Conservation (phyloP, 805 yeast species). For the Candida saitoana region DNA sequence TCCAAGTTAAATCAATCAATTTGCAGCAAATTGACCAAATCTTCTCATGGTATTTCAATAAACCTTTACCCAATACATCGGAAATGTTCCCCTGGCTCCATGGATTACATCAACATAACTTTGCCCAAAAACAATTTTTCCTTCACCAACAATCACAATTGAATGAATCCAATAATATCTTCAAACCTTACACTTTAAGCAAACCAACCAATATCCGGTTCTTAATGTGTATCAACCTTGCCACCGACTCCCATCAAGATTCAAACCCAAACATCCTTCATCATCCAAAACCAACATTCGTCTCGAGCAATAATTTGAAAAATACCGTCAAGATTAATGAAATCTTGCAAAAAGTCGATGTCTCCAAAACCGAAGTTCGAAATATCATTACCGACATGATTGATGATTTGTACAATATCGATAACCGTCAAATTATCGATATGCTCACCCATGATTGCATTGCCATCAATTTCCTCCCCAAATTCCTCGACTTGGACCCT, state of each 20-base stretch:
- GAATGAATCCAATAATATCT: slow-evolving; percentile 7
- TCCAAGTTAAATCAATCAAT: slow-evolving; percentile 14
- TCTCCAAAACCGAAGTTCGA: slow-evolving; percentile 33
- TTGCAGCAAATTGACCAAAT: slow-evolving; percentile 15
- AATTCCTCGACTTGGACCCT: slow-evolving; percentile 61
- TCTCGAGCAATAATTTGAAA: slow-evolving; percentile 29
- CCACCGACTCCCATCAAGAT: slow-evolving; percentile 1
- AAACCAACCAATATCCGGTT: slow-evolving; percentile 33
- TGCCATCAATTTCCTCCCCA: slow-evolving; percentile 43
- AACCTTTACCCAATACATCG: slow-evolving; percentile 55
- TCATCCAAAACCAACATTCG: neutral
- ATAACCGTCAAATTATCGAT: slow-evolving; percentile 14
- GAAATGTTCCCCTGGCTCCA: slow-evolving; percentile 89
- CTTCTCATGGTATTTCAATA: slow-evolving; percentile 36
- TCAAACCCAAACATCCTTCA: neutral
- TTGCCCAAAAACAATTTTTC: slow-evolving; percentile 50
- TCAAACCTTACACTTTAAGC: slow-evolving; percentile 10
- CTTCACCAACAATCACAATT: slow-evolving; percentile 24
- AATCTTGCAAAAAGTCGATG: slow-evolving; percentile 47
- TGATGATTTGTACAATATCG: slow-evolving; percentile 10
- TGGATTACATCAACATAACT: slow-evolving; percentile 59
- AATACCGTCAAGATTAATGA: slow-evolving; percentile 55
- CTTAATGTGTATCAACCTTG: slow-evolving; percentile 31
- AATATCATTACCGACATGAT: slow-evolving; percentile 13
- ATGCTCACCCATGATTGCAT: slow-evolving; percentile 40